Evolutionary conservation across 1,284 basidiomycete species (phyloP), one percentile per base, ranked within the genome.

Genomic region (Fomitopsis pinicola): DNA sequence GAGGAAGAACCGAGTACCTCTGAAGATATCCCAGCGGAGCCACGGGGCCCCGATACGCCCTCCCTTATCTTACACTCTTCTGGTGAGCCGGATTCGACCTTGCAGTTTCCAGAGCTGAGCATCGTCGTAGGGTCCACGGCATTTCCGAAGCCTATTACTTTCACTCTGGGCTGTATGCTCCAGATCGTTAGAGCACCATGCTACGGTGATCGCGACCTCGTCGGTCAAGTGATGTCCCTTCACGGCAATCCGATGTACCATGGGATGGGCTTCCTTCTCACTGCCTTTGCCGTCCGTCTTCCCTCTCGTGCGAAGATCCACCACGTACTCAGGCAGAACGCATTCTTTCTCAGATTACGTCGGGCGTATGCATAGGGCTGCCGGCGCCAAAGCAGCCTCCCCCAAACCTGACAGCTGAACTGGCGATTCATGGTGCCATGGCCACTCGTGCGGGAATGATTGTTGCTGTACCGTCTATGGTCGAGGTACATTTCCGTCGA

Each of bases 381-480:
- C 65, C 67, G 57, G 65, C 62, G 55, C 70, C 69, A 0, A 42
- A 59, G 19, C 59, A 58, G 1, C 69, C 70, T 10, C 58, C 68
- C 22, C 66, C 59, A 19, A 38, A 61, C 2, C 64, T 66, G 4
- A 67, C 69, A n/a, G 64, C 68, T 2, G 66, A 69, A 2, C 26
- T 44, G 9, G 54, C 68, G 30, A 61, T 69, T 19, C 30, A 55
- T 12, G 63, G 50, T 7, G 59, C 64, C 1, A 55, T 55, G 17
- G 59, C 58, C 14, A 63, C 66, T 6, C 59, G 62, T 40, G 61
- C 62, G 28, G 58, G 65, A n/a, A 19, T 67, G 8, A 55, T 67
- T 3, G 63, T 69, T 59, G 67, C 63, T 53, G 68, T 68, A 2
- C 71, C 71, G 1, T 65, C 63, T 30, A 66, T 67, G 40, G 48